Percentiles rank a stretch among this genome's conserved stretches.
Evolutionary conservation across 345 rosid genomes (phyloP).

Genomic region (Viola odorata): DNA sequence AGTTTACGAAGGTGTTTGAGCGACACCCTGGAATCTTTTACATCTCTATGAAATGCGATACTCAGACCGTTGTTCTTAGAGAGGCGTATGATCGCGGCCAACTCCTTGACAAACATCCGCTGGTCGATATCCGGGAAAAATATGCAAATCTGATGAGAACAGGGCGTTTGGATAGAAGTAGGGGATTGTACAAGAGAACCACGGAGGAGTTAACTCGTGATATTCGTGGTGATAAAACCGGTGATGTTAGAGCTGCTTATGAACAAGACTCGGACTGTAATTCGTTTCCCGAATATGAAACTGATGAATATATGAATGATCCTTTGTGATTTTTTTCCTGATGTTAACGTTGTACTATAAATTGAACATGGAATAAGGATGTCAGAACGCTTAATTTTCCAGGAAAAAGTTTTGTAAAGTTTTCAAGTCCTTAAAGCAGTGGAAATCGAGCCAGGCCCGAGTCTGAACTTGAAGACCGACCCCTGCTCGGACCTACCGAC

Average conservation of each 20-base stretch:
- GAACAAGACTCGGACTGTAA: neutral
- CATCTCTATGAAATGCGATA: slow-evolving; percentile 53
- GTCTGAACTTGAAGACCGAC: too few species aligned
- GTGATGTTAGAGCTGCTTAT: neutral
- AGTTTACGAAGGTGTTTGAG: slow-evolving; percentile 82
- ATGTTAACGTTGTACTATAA: too few species aligned
- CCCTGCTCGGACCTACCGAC: too few species aligned
- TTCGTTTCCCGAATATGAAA: neutral
- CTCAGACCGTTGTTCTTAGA: slow-evolving; percentile 72
- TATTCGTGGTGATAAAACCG: slow-evolving; percentile 11
- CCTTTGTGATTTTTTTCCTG: too few species aligned
- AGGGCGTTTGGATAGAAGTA: slow-evolving; percentile 64
- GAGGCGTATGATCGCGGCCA: slow-evolving; percentile 56
- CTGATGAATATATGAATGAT: too few species aligned
- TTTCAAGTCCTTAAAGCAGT: too few species aligned
- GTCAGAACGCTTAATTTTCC: too few species aligned
- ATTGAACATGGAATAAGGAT: too few species aligned
- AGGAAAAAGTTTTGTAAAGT: too few species aligned
- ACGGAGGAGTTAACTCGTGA: slow-evolving; percentile 1
- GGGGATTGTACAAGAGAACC: slow-evolving; percentile 41
- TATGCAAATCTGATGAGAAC: slow-evolving; percentile 45
- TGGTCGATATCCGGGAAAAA: slow-evolving; percentile 42
- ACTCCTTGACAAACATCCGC: slow-evolving; percentile 54
- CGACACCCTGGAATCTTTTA: slow-evolving; percentile 86
- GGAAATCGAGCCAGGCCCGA: too few species aligned